Base-by-base conservation (phyloP, 257 asterid species). In the Lycium ferocissimum region DNA sequence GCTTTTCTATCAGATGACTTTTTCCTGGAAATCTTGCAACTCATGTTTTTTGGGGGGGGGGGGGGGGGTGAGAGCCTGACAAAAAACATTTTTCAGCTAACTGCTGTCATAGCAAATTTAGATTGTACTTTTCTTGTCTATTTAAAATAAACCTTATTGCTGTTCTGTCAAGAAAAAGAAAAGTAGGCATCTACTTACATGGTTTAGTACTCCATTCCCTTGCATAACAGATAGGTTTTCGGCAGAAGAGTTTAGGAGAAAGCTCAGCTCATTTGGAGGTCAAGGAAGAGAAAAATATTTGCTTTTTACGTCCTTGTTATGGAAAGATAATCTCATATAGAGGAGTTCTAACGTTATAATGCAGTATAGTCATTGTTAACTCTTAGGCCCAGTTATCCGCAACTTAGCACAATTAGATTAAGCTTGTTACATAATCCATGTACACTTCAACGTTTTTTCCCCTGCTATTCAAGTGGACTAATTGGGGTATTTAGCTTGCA, bases 401-500 rank as follows among this genome's bases (percentile, higher is more conserved):
- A 59, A 20, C 11, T 59, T 18, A 18, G 22, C 33, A 58, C 80
- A 11, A 72, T 43, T 20, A 45, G 37, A 71, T 18, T 43, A 20
- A 26, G 58, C 56, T 72, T 72, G 58, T 45, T 72, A 38, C 80
- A 72, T 43, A 43, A 72, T 72, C 17, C 80, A 72, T 72, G 37
- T 43, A 10, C 37, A 43, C 38, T 7, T 45, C 53, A 43, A 43
- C 10, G 33, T 26, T 18, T 45, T 1, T 11, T 14, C 37, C 35
- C 38, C n/a, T 72, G 38, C 17, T 72, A n/a, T 72, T 72, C 57
- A 18, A 71, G 58, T 72, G 61, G 61, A 47, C 81, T 75, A 20
- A 10, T 75, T 3, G 12, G 61, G 81, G 17, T 47, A 2, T 75
- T 22, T 49, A 20, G 59, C 81, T 75, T 47, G 61, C 38, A 20